Evolutionary conservation across 306 rosid species (phyloP).

Genomic region (Hippophae tibetana): DNA sequence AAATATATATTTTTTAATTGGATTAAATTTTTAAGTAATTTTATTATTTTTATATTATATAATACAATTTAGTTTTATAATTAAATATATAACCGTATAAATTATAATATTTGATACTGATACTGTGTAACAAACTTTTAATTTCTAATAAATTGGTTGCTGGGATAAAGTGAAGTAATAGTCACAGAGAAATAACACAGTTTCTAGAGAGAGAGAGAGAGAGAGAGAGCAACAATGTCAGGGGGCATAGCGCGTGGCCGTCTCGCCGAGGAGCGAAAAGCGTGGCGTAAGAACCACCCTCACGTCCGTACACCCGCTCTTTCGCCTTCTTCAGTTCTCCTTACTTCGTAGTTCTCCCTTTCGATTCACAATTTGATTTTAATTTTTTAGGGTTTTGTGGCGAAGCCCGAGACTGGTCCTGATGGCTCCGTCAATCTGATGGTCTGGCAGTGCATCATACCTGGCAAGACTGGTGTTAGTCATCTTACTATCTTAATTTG

Average conservation of each 20-base stretch:
- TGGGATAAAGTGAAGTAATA: background rate
- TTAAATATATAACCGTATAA: too few species aligned
- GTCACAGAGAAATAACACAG: background rate
- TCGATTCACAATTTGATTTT: background rate
- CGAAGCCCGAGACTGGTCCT: slow-evolving; percentile 72
- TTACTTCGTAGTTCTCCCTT: background rate
- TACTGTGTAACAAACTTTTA: too few species aligned
- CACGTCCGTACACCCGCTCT: slow-evolving; percentile 44
- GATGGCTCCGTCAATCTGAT: slow-evolving; percentile 87
- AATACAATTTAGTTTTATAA: too few species aligned
- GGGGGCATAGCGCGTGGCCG: slow-evolving; percentile 83
- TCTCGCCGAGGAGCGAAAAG: slow-evolving; percentile 73
- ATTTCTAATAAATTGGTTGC: too few species aligned
- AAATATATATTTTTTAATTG: too few species aligned
- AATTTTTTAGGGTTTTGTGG: slow-evolving; percentile 65
- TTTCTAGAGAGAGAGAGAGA: too few species aligned
- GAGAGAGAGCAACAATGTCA: slow-evolving; percentile 10
- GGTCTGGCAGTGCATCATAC: slow-evolving; percentile 96
- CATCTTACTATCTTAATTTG: background rate
- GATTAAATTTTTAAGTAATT: too few species aligned
- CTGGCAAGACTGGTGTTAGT: slow-evolving; percentile 75
- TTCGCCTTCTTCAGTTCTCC: background rate
- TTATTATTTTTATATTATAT: too few species aligned
- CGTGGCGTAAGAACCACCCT: slow-evolving; percentile 93
- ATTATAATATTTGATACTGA: too few species aligned